Conservation (phyloP, 2,329 filamentous ascomycete species). For the Aspergillus udagawae region DNA sequence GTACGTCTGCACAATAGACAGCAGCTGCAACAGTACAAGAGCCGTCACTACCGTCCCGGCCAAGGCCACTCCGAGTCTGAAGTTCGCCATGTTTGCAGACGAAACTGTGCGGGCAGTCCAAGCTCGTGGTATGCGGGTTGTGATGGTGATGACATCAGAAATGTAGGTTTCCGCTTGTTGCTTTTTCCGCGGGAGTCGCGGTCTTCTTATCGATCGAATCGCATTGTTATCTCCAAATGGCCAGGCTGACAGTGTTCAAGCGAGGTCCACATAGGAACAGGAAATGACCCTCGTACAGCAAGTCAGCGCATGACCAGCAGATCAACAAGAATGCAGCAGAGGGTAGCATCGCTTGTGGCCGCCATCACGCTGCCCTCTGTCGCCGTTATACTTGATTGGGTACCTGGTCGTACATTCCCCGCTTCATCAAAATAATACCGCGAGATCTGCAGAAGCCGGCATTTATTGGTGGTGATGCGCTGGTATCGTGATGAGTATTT, state of each 20-base stretch:
- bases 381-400: slow-evolving; percentile 1
- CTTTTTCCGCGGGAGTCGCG: background rate
- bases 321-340: slow-evolving; percentile 1
- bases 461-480: background rate
- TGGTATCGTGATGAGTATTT: background rate
- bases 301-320: background rate
- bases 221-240: background rate
- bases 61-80: slow-evolving; percentile 22
- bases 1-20: slow-evolving; percentile 19
- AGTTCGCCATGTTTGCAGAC: slow-evolving; percentile 25
- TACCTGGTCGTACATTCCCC: background rate
- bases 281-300: slow-evolving; percentile 1
- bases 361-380: background rate
- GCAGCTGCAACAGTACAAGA: slow-evolving; percentile 30
- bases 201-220: background rate
- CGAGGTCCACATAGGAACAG: background rate
- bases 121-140: slow-evolving; percentile 2
- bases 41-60: slow-evolving; percentile 23
- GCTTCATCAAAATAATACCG: background rate
- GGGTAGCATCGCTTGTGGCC: background rate
- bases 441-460: no score
- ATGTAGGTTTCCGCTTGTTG: background rate
- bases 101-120: background rate
- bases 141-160: slow-evolving; percentile 10
- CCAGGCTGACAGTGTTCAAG: background rate